phyloP scores from a whole-genome alignment of 1,284 basidiomycete genomes.

The Violaceomyces palustris region DNA sequence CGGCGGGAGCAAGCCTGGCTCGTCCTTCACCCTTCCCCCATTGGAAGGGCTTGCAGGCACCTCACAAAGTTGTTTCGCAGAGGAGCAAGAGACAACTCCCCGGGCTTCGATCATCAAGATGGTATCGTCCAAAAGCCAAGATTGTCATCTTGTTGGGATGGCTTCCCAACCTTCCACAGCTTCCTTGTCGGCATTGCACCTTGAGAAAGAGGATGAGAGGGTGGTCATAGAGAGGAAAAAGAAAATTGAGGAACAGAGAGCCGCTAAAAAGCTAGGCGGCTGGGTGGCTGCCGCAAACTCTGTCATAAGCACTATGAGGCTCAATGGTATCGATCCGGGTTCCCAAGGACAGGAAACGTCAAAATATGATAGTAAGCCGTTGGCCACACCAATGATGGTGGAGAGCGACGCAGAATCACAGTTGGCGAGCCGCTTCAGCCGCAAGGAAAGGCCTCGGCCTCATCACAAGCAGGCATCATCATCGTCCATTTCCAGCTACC shows the following conservation, averaged over 20 bases:
- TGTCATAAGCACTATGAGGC: neutral
- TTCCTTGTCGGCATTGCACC: neutral
- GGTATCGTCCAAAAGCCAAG: too few relatives aligned
- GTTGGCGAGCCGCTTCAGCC: too few relatives aligned
- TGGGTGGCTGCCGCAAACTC: neutral
- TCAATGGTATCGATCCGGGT: neutral
- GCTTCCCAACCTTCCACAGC: too few relatives aligned
- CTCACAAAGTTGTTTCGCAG: neutral
- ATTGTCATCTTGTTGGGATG: too few relatives aligned
- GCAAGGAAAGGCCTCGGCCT: too few relatives aligned
- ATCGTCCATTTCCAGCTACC: constrained; percentile 15
- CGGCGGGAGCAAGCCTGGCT: constrained; percentile 13
- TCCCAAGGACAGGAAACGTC: too few relatives aligned
- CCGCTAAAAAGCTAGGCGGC: constrained; percentile 14
- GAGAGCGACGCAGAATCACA: too few relatives aligned
- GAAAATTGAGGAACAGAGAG: constrained; percentile 34
- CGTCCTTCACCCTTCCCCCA: constrained; percentile 5
- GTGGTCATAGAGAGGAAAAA: constrained; percentile 10
- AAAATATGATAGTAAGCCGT: too few relatives aligned
- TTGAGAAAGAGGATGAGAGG: neutral
- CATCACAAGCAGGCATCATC: constrained; percentile 21
- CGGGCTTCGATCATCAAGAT: too few relatives aligned
- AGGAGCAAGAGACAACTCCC: too few relatives aligned
- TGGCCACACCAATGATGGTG: too few relatives aligned
- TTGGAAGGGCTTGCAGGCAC: neutral